phyloP scores from a whole-genome alignment of 1,139 yeast genomes.

The Trichomonascaceae sp. region DNA sequence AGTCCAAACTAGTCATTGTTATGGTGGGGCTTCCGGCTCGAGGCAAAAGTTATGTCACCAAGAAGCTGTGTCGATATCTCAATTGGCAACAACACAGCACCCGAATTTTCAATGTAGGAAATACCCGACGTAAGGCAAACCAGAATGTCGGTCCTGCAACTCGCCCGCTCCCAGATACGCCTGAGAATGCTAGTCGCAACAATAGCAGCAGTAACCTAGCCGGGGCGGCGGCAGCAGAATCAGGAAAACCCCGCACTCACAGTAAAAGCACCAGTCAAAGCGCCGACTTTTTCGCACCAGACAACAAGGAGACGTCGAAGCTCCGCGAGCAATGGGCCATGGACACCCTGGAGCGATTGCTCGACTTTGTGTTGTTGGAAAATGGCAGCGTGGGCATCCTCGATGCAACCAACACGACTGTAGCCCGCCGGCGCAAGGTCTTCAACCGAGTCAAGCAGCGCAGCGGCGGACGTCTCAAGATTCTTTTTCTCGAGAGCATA shows the following conservation, averaged over 20 bases:
- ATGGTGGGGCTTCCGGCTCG: slow-evolving; percentile 88
- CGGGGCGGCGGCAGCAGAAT: background rate
- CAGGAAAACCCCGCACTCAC: no score
- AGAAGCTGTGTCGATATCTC: slow-evolving; percentile 72
- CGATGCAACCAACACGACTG: slow-evolving; percentile 91
- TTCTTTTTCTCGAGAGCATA: slow-evolving; percentile 72
- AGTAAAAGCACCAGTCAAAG: no score
- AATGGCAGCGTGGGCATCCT: slow-evolving; percentile 88
- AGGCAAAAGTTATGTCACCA: slow-evolving; percentile 73
- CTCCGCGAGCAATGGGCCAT: slow-evolving; percentile 92
- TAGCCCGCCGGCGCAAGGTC: slow-evolving; percentile 54
- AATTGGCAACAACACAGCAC: slow-evolving; percentile 91
- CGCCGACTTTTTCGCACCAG: slow-evolving; percentile 81
- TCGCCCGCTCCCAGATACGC: slow-evolving; percentile 52
- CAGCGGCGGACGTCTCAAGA: slow-evolving; percentile 62
- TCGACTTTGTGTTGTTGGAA: slow-evolving; percentile 68
- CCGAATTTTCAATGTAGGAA: slow-evolving; percentile 85
- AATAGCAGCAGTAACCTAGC: slow-evolving; percentile 1
- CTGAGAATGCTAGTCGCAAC: slow-evolving; percentile 7
- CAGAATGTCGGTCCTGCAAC: slow-evolving; percentile 57
- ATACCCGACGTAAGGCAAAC: slow-evolving; percentile 66
- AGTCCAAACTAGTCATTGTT: slow-evolving; percentile 77
- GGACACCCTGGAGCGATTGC: slow-evolving; percentile 76
- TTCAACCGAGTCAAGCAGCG: slow-evolving; percentile 57
- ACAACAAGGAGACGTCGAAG: slow-evolving; percentile 48